These are phyloP conservation scores for Neophaeococcomyces mojaviensis DNA, from an alignment of 2,329 filamentous ascomycete genomes.

Conservation along the genomic window DNA sequence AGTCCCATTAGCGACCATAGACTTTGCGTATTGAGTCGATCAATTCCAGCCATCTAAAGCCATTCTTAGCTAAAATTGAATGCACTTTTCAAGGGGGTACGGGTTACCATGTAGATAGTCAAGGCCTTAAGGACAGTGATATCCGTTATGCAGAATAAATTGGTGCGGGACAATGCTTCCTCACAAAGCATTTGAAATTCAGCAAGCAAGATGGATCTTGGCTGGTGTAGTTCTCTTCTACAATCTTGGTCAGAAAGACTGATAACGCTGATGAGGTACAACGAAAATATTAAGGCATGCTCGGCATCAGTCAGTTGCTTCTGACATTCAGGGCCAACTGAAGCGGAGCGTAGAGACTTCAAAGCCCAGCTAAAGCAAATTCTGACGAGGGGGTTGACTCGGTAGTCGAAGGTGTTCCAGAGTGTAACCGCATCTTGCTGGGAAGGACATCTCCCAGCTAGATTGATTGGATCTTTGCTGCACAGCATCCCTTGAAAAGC, in stretches of 20 bases:
- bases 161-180: constrained; percentile 12
- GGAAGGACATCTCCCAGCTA: constrained; percentile 1
- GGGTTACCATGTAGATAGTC: constrained; percentile 17
- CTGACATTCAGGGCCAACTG: constrained; percentile 9
- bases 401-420: constrained; percentile 15
- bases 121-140: constrained; percentile 15
- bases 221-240: constrained; percentile 3
- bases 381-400: constrained; percentile 13
- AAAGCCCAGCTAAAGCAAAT: constrained; percentile 10
- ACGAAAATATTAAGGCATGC: constrained; percentile 14
- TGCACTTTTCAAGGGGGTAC: too few species aligned
- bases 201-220: constrained; percentile 5
- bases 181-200: constrained; percentile 13
- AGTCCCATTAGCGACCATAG: constrained; percentile 17
- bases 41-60: constrained; percentile 13
- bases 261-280: constrained; percentile 11
- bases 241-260: constrained; percentile 12
- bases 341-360: constrained; percentile 7
- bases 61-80: too few species aligned
- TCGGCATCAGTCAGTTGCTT: constrained; percentile 6
- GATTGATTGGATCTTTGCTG: too few species aligned
- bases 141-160: constrained; percentile 13
- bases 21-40: constrained; percentile 12
- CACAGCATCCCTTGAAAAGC: not conserved
- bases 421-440: constrained; percentile 9